Evolutionary conservation across 441 rosid genomes (phyloP), one percentile per base, ranked within the genome.

Genomic region (Breynia disticha): DNA sequence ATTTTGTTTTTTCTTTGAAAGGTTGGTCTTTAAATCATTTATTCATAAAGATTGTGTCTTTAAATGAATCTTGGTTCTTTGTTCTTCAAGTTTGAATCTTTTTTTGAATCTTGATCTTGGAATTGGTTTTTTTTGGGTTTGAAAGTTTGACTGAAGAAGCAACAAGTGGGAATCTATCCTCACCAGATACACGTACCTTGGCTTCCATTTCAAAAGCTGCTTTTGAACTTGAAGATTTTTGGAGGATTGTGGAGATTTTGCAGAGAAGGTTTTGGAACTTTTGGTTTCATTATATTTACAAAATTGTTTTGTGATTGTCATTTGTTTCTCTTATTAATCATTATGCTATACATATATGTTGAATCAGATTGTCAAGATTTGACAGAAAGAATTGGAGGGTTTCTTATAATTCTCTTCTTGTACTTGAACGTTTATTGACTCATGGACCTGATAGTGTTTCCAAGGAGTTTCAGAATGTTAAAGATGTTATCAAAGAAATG

Each of bases 401-500:
- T 19, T 78, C 91, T 58, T 84, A 87, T 66, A 82, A 86, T 69
- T 79, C 89, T 32, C 71, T 86, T 50, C 68, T 80, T 57, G 75
- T 91, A 24, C 79, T 91, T 55, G 96, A 91, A 19, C 90, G 71
- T 67, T 69, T 86, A 61, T 62, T 91, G 71, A 86, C 95, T 67
- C 98, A 87, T 57, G 98, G 98, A 59, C 98, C 96, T 0, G 98
- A 83, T 59, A 91, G 98, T 55, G 85, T 78, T 14, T 78, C 87
- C 2, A 74, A 75, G 46, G 98, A 87, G 72, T 87, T 91, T 57
- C 89, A 79, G 65, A 50, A 50, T 42, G 89, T 86, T 59, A 73
- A 17, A 58, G 78, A 74, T 50, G 75, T 76, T 37, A 78, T 91
- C 52, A 38, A 47, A 38, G 70, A 79, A 65, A 76, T 77, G 73